A percentile compares a stretch with the other conserved stretches of the same genome.
Evolutionary conservation across 169 alveolate genomes (phyloP).

Genomic region (Plasmodium chabaudi): DNA sequence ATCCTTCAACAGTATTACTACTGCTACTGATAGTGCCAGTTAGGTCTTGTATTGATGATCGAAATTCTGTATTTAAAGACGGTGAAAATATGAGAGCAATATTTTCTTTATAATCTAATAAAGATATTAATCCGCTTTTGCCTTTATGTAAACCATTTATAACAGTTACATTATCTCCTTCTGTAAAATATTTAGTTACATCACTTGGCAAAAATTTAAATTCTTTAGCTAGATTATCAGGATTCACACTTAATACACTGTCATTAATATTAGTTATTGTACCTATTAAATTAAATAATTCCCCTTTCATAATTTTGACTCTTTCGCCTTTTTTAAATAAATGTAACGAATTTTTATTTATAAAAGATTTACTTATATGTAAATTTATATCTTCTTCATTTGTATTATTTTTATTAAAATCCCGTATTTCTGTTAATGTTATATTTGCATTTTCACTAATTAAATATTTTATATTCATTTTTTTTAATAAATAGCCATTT

Average conservation of each 20-base stretch:
- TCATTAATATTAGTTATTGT: constrained; percentile 80
- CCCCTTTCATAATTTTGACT: constrained; percentile 87
- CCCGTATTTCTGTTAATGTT: constrained; percentile 86
- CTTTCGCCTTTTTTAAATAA: constrained; percentile 87
- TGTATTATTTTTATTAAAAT: constrained; percentile 78
- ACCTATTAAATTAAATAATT: constrained; percentile 84
- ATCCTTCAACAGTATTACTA: constrained; percentile 68
- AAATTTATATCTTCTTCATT: constrained; percentile 78
- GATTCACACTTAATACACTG: constrained; percentile 84
- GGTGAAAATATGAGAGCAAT: constrained; percentile 86
- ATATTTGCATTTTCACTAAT: constrained; percentile 83
- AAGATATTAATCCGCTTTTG: constrained; percentile 86
- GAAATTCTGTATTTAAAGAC: constrained; percentile 81
- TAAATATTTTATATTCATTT: constrained; percentile 84
- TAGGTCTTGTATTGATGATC: constrained; percentile 80
- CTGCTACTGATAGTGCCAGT: constrained; percentile 33
- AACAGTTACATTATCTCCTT: constrained; percentile 89
- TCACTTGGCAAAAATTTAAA: constrained; percentile 80
- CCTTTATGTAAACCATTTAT: constrained; percentile 88
- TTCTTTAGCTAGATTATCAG: constrained; percentile 85
- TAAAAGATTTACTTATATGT: constrained; percentile 75
- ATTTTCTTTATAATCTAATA: constrained; percentile 81
- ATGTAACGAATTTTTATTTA: constrained; percentile 75
- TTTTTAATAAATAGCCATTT: constrained; percentile 85
- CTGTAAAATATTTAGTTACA: constrained; percentile 84